Evolutionary conservation across 768 basidiomycete species (phyloP).

Genomic region (Tulasnella calospora): DNA sequence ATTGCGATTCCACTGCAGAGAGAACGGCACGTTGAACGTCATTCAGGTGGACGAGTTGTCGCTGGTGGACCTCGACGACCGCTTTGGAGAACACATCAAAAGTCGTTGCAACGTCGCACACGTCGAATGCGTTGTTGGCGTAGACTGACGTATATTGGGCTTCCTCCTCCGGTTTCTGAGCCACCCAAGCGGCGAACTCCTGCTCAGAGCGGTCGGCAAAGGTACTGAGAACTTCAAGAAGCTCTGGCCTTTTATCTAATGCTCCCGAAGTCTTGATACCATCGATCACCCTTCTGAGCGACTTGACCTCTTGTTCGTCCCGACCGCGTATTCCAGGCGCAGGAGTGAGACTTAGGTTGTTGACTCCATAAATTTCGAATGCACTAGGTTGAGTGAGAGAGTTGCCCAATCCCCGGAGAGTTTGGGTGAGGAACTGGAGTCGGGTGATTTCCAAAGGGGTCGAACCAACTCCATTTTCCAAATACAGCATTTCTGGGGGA

Average conservation of each 20-base stretch:
- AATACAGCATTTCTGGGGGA: no score
- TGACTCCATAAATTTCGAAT: neutral
- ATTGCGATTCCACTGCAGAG: neutral
- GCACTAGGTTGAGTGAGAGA: neutral
- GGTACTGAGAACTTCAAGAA: neutral
- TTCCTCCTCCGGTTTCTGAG: neutral
- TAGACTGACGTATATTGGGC: neutral
- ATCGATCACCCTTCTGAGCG: no score
- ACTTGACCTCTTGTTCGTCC: no score
- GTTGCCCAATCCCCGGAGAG: neutral
- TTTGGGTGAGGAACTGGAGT: constrained; percentile 33
- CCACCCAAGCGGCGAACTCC: no score
- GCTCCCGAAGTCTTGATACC: neutral
- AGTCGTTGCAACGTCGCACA: neutral
- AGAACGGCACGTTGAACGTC: constrained; percentile 16
- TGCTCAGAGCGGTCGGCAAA: no score
- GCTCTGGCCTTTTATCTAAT: neutral
- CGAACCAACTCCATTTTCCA: constrained; percentile 34
- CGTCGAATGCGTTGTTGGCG: neutral
- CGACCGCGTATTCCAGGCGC: neutral
- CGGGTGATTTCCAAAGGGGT: constrained; percentile 46
- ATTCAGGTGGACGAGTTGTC: constrained; percentile 12
- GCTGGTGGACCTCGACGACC: constrained; percentile 13
- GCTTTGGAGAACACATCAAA: constrained; percentile 18
- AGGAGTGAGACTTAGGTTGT: neutral